Evolutionary conservation across 352 stramenopile genomes (phyloP).

Genomic region (Globisporangium radiosum): DNA sequence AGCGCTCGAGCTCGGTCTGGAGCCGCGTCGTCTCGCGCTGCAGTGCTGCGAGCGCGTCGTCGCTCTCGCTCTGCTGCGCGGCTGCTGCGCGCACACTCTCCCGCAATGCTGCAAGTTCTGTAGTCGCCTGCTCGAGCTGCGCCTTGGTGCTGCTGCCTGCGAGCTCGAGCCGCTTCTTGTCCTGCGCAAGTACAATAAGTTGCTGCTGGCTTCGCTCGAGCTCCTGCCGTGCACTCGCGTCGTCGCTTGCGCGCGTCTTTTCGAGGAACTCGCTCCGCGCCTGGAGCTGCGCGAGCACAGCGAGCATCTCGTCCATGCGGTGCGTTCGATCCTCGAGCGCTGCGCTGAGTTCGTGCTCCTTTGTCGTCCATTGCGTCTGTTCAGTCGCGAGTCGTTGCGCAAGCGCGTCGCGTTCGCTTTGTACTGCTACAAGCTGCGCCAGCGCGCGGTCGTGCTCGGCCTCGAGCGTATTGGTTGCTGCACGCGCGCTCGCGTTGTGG

Average conservation of each 20-base stretch:
- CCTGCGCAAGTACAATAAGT: slow-evolving; percentile 17
- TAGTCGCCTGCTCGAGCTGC: slow-evolving; percentile 24
- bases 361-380: slow-evolving; percentile 22
- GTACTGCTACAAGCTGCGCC: slow-evolving; percentile 5
- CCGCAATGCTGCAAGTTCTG: slow-evolving; percentile 23
- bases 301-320: slow-evolving; percentile 59
- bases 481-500: slow-evolving; percentile 12
- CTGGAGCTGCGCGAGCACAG: slow-evolving; percentile 49
- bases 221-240: slow-evolving; percentile 28
- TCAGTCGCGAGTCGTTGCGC: slow-evolving; percentile 18
- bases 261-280: slow-evolving; percentile 43
- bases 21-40: slow-evolving; percentile 19
- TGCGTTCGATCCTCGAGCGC: slow-evolving; percentile 42
- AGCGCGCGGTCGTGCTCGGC: slow-evolving; percentile 13
- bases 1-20: slow-evolving; percentile 39
- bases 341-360: slow-evolving; percentile 20
- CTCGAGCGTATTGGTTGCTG: slow-evolving; percentile 13
- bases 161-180: slow-evolving; percentile 36
- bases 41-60: slow-evolving; percentile 21
- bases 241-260: slow-evolving; percentile 33
- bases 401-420: slow-evolving; percentile 16
- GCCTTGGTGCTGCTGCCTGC: slow-evolving; percentile 15
- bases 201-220: slow-evolving; percentile 37
- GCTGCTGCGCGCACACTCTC: slow-evolving; percentile 24
- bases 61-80: slow-evolving; percentile 23